Evolutionary conservation across 2,329 filamentous ascomycete genomes (phyloP).

Genomic region (Calonectria leucothoes): DNA sequence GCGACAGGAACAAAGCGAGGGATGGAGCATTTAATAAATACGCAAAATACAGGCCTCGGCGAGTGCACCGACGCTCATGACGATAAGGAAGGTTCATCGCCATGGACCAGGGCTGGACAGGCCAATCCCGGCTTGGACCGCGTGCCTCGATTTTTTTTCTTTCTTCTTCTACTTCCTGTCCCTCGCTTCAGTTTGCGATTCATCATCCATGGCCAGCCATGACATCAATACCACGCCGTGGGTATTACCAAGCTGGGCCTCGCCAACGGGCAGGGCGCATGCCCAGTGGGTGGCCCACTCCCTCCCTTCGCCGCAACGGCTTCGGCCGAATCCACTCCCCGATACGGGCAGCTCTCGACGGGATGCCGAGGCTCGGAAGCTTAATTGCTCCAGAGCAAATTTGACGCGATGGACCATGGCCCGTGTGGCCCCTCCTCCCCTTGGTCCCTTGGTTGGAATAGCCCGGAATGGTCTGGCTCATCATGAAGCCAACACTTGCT

Average conservation of each 20-base stretch:
- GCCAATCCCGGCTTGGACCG: not conserved
- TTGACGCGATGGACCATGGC: not conserved
- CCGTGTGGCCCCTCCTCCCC: not conserved
- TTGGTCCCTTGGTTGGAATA: not conserved
- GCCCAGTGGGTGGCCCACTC: not conserved
- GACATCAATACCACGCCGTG: slow-evolving; percentile 14
- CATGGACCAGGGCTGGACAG: not conserved
- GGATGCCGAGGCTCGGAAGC: slow-evolving; percentile 13
- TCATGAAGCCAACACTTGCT: not conserved
- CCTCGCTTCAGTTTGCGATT: not conserved
- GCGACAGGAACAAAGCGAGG: not conserved
- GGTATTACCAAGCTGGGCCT: not conserved
- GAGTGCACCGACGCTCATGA: slow-evolving; percentile 12
- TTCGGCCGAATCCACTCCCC: slow-evolving; percentile 13
- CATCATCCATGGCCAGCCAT: not conserved
- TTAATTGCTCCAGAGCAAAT: slow-evolving; percentile 9
- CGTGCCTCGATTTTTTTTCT: not conserved
- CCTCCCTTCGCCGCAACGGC: not conserved
- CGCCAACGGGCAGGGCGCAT: not conserved
- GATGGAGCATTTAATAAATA: slow-evolving; percentile 1
- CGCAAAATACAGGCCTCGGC: slow-evolving; percentile 12
- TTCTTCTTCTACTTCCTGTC: too few relatives aligned
- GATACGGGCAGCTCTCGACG: not conserved
- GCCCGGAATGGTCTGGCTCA: not conserved
- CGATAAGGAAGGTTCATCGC: not conserved